Conservation (phyloP, 2,329 filamentous ascomycete genomes). For the Sporothrix inflata region DNA sequence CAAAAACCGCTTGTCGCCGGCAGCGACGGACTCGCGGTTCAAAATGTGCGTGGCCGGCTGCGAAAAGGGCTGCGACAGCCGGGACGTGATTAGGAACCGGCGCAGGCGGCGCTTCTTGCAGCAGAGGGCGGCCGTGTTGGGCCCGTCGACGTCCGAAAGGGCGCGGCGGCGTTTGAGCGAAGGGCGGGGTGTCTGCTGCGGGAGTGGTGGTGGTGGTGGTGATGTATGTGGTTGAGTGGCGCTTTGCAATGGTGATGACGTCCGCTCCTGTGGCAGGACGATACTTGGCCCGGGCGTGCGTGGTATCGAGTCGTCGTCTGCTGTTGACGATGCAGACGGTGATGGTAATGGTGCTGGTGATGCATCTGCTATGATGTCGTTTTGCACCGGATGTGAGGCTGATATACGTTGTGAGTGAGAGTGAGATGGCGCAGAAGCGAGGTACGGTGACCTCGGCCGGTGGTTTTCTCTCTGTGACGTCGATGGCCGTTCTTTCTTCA, state of each 20-base stretch:
- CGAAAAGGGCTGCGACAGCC: slow-evolving; percentile 70
- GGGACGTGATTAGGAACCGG: slow-evolving; percentile 67
- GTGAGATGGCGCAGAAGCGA: neutral
- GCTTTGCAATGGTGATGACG: neutral
- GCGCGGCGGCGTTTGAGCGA: slow-evolving; percentile 55
- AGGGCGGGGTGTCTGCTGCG: neutral
- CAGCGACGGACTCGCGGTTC: slow-evolving; percentile 56
- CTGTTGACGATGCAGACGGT: neutral
- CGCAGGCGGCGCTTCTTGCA: slow-evolving; percentile 71
- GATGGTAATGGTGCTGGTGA: too few species aligned
- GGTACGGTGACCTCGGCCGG: neutral
- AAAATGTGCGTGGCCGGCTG: slow-evolving; percentile 71
- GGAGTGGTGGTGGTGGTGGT: neutral
- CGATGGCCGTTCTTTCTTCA: neutral
- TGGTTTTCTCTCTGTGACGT: neutral
- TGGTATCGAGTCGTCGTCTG: neutral
- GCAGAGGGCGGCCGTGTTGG: slow-evolving; percentile 52
- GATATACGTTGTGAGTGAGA: neutral
- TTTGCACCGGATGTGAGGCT: neutral
- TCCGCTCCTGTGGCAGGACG: neutral
- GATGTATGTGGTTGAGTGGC: neutral
- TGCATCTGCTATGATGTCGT: neutral
- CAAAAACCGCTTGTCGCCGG: slow-evolving; percentile 53
- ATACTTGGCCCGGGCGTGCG: neutral
- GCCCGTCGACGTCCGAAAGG: slow-evolving; percentile 62